A percentile compares a stretch with the other conserved stretches of the same genome.
These are phyloP conservation scores for Ligustrum vulgare DNA, from an alignment of 257 asterid species.

Conservation along the genomic window DNA sequence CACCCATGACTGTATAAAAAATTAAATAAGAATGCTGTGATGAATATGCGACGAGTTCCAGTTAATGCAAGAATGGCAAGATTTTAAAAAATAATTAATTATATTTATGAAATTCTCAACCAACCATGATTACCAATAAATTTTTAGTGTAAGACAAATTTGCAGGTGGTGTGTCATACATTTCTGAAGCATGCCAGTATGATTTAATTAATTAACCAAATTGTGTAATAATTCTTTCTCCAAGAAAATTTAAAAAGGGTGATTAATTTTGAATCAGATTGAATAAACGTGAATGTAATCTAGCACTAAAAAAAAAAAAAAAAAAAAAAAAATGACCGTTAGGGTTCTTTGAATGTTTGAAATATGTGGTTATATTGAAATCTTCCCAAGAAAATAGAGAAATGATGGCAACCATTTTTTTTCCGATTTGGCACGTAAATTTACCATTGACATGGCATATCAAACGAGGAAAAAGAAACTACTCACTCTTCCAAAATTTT, in stretches of 20 bases:
- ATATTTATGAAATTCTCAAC: not conserved
- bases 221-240: not conserved
- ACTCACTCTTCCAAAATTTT: constrained; percentile 54
- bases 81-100: too few relatives aligned
- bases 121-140: not conserved
- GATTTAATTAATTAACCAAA: not conserved
- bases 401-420: too few relatives aligned
- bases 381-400: too few relatives aligned
- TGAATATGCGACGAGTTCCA: too few relatives aligned
- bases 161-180: not conserved
- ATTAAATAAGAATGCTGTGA: not conserved
- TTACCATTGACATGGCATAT: too few relatives aligned
- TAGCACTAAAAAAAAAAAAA: too few relatives aligned
- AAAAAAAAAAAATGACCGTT: too few relatives aligned
- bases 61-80: too few relatives aligned
- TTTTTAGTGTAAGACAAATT: not conserved
- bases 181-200: not conserved
- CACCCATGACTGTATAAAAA: constrained; percentile 66
- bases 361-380: not conserved
- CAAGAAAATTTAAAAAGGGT: too few relatives aligned
- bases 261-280: too few relatives aligned
- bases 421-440: too few relatives aligned
- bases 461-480: not conserved
- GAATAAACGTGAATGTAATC: not conserved
- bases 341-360: not conserved